Base-by-base conservation (phyloP, 768 basidiomycete genomes). In the Trametes sanguinea region DNA sequence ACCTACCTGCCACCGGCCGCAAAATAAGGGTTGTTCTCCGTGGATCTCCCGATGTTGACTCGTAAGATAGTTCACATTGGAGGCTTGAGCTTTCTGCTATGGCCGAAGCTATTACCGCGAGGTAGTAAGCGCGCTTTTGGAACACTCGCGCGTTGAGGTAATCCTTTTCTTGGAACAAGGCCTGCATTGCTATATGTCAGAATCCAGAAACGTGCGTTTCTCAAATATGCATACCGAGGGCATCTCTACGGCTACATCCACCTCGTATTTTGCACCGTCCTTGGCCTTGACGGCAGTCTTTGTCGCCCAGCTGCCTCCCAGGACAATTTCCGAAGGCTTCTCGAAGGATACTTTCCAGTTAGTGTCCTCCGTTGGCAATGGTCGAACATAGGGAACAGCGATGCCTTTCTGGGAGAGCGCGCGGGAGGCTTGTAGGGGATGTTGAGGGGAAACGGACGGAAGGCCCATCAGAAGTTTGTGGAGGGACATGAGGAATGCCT, bases 111-210 rank as follows among this genome's bases (percentile, higher is more conserved):
- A 98, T 77, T 4, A 83, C 84, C 6, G 94, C 89, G 17, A 98
- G 83, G 74, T 93, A 99, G 71, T 90, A 94, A 0, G 93, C 88
- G 42, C 92, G 82, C 71, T 98, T 98, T 71, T 95, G 90, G 72
- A 96, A 95, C 73, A 90, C 94, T 10, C 97, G 85, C 7, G 87
- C 84, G 70, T 95, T 89, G 60, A 94, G 78, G 65, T 94, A 92
- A 71, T 98, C 95, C 72, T 98, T 99, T 69, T 95, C 93, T 77
- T 96, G 93, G 69, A 98, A 95, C n/a, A 97, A 77, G 50, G 67
- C 73, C 90, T 91, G 57, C 4, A 4, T 32, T 6, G 17, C 29
- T 29, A 27, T 3, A 6, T 16, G 13, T 58, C 5, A 33, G 46
- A 22, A 6, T 60, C 46, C 13, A 17, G 16, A 6, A 13, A 30